These are phyloP conservation scores for Trifolium pratense DNA, from an alignment of 306 rosid species.

Conservation along the genomic window DNA sequence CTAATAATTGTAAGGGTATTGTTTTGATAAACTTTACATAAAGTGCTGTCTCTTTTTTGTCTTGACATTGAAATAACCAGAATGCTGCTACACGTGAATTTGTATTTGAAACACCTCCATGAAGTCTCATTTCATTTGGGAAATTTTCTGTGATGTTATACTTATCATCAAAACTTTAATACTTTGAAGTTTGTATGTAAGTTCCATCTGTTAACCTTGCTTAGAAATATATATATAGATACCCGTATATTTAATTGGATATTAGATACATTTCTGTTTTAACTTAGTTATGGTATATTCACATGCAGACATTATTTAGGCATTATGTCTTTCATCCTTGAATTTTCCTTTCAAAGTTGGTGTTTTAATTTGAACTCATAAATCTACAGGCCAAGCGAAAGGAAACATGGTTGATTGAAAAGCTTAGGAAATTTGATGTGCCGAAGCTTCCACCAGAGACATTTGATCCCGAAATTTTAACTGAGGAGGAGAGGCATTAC, in stretches of 20 bases:
- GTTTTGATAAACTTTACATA: conserved; percentile 14
- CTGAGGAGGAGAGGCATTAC: conserved; percentile 92
- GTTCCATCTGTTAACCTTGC: conserved; percentile 13
- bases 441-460: conserved; percentile 63
- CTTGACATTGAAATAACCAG: conserved; percentile 22
- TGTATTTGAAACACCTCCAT: conserved; percentile 24
- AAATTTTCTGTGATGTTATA: conserved; percentile 19
- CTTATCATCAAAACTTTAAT: conserved; percentile 10
- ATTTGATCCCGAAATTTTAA: conserved; percentile 86
- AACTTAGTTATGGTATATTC: conserved; percentile 29
- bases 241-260: neutral
- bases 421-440: conserved; percentile 73
- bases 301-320: neutral
- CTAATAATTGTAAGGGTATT: neutral
- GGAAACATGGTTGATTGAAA: conserved; percentile 90
- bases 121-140: conserved; percentile 14
- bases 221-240: neutral
- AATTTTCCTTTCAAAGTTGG: neutral
- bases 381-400: conserved; percentile 79
- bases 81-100: conserved; percentile 12
- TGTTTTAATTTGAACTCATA: conserved; percentile 1
- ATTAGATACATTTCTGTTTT: conserved; percentile 8
- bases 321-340: conserved; percentile 5
- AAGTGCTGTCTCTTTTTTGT: conserved; percentile 1
- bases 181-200: conserved; percentile 29